phyloP scores from a whole-genome alignment of 78 protist species.

The Tieghemostelium lacteum region DNA sequence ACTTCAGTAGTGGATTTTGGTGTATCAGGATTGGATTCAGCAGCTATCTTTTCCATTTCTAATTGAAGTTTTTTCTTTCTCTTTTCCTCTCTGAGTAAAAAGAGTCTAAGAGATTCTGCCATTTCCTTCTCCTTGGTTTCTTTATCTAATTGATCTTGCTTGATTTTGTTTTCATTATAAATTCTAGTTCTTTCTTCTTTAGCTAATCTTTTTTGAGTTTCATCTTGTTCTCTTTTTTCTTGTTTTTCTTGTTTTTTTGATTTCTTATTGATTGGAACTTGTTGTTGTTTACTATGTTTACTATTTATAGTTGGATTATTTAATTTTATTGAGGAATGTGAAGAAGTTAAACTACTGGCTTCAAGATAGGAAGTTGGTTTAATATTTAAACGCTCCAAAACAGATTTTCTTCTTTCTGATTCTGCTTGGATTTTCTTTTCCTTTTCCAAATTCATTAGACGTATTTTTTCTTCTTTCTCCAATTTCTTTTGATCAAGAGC shows the following conservation, averaged over 20 bases:
- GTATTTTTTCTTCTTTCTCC: conserved; percentile 5
- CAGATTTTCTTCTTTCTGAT: conserved; percentile 14
- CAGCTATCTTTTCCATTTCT: background rate
- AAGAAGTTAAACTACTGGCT: background rate
- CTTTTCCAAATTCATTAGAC: conserved; percentile 34
- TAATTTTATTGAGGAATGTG: background rate
- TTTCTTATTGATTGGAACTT: background rate
- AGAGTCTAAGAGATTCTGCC: background rate
- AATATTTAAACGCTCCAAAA: background rate
- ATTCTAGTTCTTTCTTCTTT: background rate
- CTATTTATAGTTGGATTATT: background rate
- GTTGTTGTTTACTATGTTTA: too few relatives aligned
- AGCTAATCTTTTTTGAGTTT: background rate
- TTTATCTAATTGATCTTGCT: background rate
- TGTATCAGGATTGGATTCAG: conserved; percentile 13
- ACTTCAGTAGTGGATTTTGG: background rate
- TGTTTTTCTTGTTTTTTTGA: background rate
- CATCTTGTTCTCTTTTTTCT: background rate
- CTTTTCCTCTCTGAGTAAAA: background rate
- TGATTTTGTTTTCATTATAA: background rate
- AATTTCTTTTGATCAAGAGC: background rate
- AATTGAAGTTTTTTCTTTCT: background rate
- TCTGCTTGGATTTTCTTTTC: conserved; percentile 12
- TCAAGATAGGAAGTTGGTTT: background rate
- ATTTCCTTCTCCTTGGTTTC: conserved; percentile 24